A percentile compares a stretch with the other conserved stretches of the same genome.
Evolutionary conservation across 1,284 basidiomycete species (phyloP).

Genomic region (Microbotryum silenes-acaulis): DNA sequence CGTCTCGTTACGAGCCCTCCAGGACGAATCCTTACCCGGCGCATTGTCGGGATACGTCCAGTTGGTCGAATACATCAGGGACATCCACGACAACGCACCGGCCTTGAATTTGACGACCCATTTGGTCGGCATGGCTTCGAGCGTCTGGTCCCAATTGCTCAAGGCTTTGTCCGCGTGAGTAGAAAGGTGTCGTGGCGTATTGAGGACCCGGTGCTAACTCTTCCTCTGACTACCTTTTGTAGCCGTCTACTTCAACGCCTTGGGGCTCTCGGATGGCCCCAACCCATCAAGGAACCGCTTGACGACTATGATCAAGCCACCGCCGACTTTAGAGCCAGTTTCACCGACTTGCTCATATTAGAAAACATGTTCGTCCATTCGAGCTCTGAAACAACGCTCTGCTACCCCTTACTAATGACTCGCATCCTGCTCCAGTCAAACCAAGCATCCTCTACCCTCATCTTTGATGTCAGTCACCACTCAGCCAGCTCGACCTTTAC

Average conservation of each 20-base stretch:
- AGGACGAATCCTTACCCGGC: slow-evolving; percentile 41
- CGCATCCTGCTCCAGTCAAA: slow-evolving; percentile 2
- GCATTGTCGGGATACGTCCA: slow-evolving; percentile 30
- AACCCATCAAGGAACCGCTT: slow-evolving; percentile 44
- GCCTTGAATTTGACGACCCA: slow-evolving; percentile 21
- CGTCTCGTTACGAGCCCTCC: slow-evolving; percentile 36
- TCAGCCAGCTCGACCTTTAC: slow-evolving; percentile 50
- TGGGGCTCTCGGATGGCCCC: slow-evolving; percentile 74
- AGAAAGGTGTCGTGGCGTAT: no score
- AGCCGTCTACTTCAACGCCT: slow-evolving; percentile 51
- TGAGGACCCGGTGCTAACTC: neutral
- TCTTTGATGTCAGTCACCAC: neutral
- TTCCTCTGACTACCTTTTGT: neutral
- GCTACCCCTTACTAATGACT: neutral
- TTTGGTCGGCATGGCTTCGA: slow-evolving; percentile 27
- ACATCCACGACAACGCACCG: slow-evolving; percentile 10
- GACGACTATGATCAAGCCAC: slow-evolving; percentile 49
- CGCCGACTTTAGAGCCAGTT: slow-evolving; percentile 62
- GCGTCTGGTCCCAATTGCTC: slow-evolving; percentile 27
- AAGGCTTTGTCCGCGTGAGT: slow-evolving; percentile 19
- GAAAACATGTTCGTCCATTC: slow-evolving; percentile 59
- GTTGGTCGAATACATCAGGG: slow-evolving; percentile 25
- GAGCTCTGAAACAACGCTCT: neutral
- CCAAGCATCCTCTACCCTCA: slow-evolving; percentile 5
- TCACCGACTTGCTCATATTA: slow-evolving; percentile 62